Base-by-base conservation (phyloP, 768 basidiomycete species). In the Boletales sp. region DNA sequence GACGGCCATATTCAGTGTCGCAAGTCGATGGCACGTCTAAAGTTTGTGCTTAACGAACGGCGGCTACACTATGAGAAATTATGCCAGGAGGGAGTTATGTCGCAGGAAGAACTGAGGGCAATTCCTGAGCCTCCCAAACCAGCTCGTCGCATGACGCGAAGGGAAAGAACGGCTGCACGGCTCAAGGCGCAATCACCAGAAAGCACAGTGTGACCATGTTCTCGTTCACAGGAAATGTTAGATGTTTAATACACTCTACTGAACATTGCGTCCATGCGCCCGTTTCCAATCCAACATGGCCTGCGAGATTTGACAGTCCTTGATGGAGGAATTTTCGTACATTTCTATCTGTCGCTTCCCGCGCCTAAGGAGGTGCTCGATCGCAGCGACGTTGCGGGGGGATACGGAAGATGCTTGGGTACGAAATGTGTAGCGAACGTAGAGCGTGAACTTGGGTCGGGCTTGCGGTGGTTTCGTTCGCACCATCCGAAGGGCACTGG, bases 1-100 rank as follows among this genome's bases (percentile, higher is more conserved):
- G 46, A 41, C 5, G 4, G 46, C 47, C 30, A n/a, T 13, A 17
- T 44, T 10, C 56, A 96, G 93, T 86, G 84, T 69, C 87, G 89
- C 18, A 95, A 94, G 74, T 86, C 90, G 17, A 95, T 96, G 93
- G 92, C 90, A n/a, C 84, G 91, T 17, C 92, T 98, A 68, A 98
- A 98, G 68, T 83, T 80, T 51, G 84, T 97, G 18, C 74, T 97
- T 43, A 92, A 92, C 62, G 94, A 98, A 64, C 85, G 96, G 33
- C 79, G 94, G 40, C 66, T 91, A 19, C 91, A 90, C 9, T 88
- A 92, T 54, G 81, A 89, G 33, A 66, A 70, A 34, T 19, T 70
- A 4, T 36, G 41, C 21, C 41, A 42, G 35, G 58, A 61, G 37
- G 65, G 65, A 0, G 45, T 41, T 10, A 49, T 57, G 55, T 33